Evolutionary conservation across 2,329 filamentous ascomycete genomes (phyloP).

Genomic region (Arthroderma sp.): DNA sequence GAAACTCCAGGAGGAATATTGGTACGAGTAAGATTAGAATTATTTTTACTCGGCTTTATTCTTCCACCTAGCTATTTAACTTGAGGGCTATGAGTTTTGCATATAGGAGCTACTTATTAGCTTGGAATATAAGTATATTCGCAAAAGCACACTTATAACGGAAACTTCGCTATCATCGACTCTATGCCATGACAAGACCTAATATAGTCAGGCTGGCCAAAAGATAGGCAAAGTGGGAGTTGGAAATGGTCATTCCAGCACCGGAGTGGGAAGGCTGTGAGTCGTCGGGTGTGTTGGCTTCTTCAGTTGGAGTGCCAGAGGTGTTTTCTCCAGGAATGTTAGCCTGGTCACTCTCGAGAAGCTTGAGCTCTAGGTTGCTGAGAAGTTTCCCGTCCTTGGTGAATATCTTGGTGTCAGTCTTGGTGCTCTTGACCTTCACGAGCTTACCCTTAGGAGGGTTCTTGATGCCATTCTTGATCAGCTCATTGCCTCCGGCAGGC

Average conservation of each 20-base stretch:
- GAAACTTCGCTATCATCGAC: too few relatives aligned
- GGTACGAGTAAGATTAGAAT: too few relatives aligned
- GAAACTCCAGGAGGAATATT: background rate
- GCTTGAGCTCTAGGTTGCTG: constrained; percentile 48
- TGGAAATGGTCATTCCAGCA: constrained; percentile 1
- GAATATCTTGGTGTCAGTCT: constrained; percentile 47
- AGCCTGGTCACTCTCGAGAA: constrained; percentile 39
- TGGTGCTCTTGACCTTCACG: constrained; percentile 45
- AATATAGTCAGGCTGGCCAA: background rate
- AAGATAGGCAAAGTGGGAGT: background rate
- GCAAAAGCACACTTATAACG: too few relatives aligned
- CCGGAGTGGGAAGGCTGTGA: background rate
- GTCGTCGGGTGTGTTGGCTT: background rate
- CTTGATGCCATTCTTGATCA: constrained; percentile 66
- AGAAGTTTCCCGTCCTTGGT: constrained; percentile 47
- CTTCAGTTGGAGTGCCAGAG: constrained; percentile 13
- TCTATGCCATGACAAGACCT: background rate
- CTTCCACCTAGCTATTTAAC: too few relatives aligned
- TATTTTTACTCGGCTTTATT: too few relatives aligned
- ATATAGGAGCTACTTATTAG: too few relatives aligned
- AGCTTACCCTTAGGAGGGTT: constrained; percentile 54
- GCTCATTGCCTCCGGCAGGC: constrained; percentile 54
- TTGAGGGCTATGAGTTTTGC: too few relatives aligned
- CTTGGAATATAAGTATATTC: too few relatives aligned
- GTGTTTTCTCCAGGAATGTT: constrained; percentile 44